phyloP scores from a whole-genome alignment of 2,329 filamentous ascomycete species.

The Phaeosphaeria sp. region DNA sequence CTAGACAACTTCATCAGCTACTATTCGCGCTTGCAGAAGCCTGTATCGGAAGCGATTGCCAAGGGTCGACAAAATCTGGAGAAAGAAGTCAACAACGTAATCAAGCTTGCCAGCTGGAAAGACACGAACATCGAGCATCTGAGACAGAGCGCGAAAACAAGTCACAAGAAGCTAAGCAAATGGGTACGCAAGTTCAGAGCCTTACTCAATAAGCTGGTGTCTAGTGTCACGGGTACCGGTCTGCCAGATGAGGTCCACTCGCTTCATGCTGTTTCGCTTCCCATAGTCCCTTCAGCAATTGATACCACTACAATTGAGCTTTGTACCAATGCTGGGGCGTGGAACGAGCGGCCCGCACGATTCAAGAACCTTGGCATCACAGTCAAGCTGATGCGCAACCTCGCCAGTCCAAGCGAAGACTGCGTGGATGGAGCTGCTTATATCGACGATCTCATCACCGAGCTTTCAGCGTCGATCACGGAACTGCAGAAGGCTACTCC shows the following conservation, averaged over 20 bases:
- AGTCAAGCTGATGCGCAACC: slow-evolving; percentile 74
- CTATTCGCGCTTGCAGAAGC: slow-evolving; percentile 73
- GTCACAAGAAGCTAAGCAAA: slow-evolving; percentile 90
- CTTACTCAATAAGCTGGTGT: slow-evolving; percentile 78
- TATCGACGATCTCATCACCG: slow-evolving; percentile 72
- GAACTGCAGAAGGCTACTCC: slow-evolving; percentile 87
- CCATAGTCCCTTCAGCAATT: slow-evolving; percentile 16
- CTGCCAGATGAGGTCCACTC: slow-evolving; percentile 36
- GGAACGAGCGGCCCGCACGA: slow-evolving; percentile 62
- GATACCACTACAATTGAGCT: slow-evolving; percentile 21
- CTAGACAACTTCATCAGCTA: slow-evolving; percentile 79
- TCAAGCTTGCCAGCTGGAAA: slow-evolving; percentile 95
- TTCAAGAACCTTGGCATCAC: slow-evolving; percentile 75
- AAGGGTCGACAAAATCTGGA: slow-evolving; percentile 79
- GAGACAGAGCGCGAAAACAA: slow-evolving; percentile 85
- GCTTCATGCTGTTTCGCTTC: slow-evolving; percentile 16
- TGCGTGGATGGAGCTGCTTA: slow-evolving; percentile 64
- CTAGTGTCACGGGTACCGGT: slow-evolving; percentile 57
- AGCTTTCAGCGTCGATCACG: slow-evolving; percentile 71
- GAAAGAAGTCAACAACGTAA: slow-evolving; percentile 90
- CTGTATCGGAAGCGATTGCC: slow-evolving; percentile 69
- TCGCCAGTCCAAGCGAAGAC: slow-evolving; percentile 62
- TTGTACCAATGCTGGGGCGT: slow-evolving; percentile 37
- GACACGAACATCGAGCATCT: slow-evolving; percentile 93
- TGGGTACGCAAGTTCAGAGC: slow-evolving; percentile 88